These are phyloP conservation scores for Trichosanthes truncata DNA, from an alignment of 306 rosid species.

Conservation along the genomic window DNA sequence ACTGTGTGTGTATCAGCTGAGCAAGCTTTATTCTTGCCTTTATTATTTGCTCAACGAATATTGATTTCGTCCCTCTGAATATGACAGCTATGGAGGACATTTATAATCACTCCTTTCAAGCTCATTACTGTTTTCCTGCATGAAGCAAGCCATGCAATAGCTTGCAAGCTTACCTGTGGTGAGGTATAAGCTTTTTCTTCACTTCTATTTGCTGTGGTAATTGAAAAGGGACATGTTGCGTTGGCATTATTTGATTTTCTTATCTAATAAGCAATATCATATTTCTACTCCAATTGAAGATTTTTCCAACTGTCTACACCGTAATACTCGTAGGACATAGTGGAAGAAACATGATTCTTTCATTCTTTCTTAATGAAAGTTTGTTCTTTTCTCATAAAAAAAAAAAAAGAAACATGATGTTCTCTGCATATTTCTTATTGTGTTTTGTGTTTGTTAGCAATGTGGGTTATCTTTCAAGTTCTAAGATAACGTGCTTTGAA, in stretches of 20 bases:
- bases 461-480: background rate
- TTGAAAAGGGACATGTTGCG: background rate
- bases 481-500: background rate
- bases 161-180: constrained; percentile 95
- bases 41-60: background rate
- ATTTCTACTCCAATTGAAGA: background rate
- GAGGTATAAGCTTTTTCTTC: constrained; percentile 31
- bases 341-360: background rate
- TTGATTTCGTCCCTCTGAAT: background rate
- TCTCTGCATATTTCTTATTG: background rate
- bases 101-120: constrained; percentile 82
- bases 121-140: constrained; percentile 94
- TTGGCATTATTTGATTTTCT: background rate
- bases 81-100: constrained; percentile 82
- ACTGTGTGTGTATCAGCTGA: background rate
- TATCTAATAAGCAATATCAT: background rate
- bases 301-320: background rate
- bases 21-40: background rate
- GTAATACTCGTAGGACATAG: background rate
- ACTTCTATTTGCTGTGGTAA: constrained; percentile 1
- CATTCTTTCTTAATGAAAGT: too few species aligned
- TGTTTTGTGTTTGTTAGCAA: background rate
- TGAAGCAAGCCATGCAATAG: constrained; percentile 90
- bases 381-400: too few species aligned
- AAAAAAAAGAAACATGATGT: background rate